Conservation (phyloP, 2,329 filamentous ascomycete species). For the Sporothrix dimorphospora region DNA sequence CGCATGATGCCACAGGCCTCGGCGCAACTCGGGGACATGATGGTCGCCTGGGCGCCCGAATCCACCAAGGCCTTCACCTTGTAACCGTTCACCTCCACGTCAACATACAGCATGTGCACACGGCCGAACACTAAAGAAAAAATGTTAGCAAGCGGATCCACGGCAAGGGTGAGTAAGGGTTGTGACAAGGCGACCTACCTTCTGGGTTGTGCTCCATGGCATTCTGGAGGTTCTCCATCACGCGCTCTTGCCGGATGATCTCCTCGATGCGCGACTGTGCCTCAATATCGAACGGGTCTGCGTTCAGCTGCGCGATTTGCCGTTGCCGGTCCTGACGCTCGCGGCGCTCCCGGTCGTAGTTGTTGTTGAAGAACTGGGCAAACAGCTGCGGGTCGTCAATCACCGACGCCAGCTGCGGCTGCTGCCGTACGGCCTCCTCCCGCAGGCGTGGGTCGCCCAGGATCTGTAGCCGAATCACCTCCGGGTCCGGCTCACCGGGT, state of each 20-base stretch:
- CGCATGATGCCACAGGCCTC: slow-evolving; percentile 95
- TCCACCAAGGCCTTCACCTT: slow-evolving; percentile 96
- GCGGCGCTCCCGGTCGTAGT: slow-evolving; percentile 70
- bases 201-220: slow-evolving; percentile 97
- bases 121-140: slow-evolving; percentile 77
- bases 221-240: slow-evolving; percentile 94
- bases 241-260: slow-evolving; percentile 91
- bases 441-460: slow-evolving; percentile 76
- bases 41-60: slow-evolving; percentile 95
- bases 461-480: slow-evolving; percentile 80
- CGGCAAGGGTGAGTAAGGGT: neutral
- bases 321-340: slow-evolving; percentile 77
- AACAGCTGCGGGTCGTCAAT: slow-evolving; percentile 78
- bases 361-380: slow-evolving; percentile 68
- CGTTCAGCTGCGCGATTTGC: slow-evolving; percentile 82
- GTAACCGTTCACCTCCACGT: slow-evolving; percentile 90
- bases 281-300: slow-evolving; percentile 91
- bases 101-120: slow-evolving; percentile 95
- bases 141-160: neutral
- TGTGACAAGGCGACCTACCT: slow-evolving; percentile 60
- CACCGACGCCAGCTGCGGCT: slow-evolving; percentile 76
- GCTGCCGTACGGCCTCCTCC: slow-evolving; percentile 69
- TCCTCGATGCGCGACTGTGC: slow-evolving; percentile 92
- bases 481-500: slow-evolving; percentile 63
- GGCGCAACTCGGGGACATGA: slow-evolving; percentile 95